These are phyloP conservation scores for Euptelea pleiosperma DNA, from an alignment of 164 flowering plant genomes.

Conservation along the genomic window DNA sequence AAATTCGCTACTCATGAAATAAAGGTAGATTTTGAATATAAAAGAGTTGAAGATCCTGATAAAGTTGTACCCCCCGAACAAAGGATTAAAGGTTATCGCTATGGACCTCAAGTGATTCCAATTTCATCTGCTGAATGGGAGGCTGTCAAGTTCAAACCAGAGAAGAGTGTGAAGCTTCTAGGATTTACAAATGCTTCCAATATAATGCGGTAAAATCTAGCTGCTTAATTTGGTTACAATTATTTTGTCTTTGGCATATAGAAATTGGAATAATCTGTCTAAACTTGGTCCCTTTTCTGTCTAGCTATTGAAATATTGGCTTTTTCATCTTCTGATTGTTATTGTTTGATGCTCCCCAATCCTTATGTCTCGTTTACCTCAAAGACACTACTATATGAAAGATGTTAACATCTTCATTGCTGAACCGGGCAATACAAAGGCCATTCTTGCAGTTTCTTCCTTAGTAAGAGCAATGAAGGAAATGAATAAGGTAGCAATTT, in stretches of 20 bases:
- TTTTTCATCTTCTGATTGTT: no score
- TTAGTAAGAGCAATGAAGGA: constrained; percentile 91
- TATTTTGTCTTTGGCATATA: neutral
- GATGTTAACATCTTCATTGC: constrained; percentile 78
- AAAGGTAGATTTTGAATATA: constrained; percentile 87
- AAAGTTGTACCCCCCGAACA: constrained; percentile 88
- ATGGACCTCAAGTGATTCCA: constrained; percentile 97
- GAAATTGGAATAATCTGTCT: neutral
- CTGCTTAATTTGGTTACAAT: constrained; percentile 9
- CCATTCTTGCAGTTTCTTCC: constrained; percentile 77
- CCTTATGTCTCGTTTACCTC: constrained; percentile 6
- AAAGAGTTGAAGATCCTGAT: constrained; percentile 51
- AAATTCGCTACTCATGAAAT: constrained; percentile 88
- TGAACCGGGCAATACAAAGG: constrained; percentile 78
- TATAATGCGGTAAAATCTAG: constrained; percentile 59
- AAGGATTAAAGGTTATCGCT: constrained; percentile 90
- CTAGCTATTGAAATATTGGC: neutral
- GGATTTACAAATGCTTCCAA: constrained; percentile 87
- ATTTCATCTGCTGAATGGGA: constrained; percentile 84
- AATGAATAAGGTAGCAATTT: constrained; percentile 78
- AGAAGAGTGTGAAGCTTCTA: constrained; percentile 87
- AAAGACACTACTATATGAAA: constrained; percentile 86
- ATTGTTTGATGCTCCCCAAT: neutral
- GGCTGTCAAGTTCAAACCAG: constrained; percentile 87
- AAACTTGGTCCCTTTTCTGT: neutral